These are phyloP conservation scores for Eucalyptus marginata DNA, from an alignment of 345 rosid genomes.

Conservation along the genomic window DNA sequence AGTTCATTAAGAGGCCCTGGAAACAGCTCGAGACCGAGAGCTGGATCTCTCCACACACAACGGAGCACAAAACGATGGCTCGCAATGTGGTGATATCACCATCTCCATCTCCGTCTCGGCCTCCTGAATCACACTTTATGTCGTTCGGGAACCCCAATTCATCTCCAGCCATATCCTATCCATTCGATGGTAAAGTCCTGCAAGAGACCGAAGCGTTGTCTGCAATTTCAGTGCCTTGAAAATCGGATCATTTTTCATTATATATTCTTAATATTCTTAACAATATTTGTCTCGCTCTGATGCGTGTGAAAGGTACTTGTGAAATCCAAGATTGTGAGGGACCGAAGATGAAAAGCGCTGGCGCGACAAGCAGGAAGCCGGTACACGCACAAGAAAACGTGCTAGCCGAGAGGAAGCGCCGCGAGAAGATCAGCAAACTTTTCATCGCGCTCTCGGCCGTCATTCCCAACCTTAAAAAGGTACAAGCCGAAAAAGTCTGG, in stretches of 20 bases:
- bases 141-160: slow-evolving; percentile 25
- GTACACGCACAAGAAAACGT: slow-evolving; percentile 59
- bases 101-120: slow-evolving; percentile 5
- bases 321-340: neutral
- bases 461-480: slow-evolving; percentile 77
- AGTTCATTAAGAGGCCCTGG: neutral
- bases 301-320: neutral
- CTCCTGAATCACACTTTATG: slow-evolving; percentile 16
- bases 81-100: rapidly evolving
- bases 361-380: slow-evolving; percentile 15
- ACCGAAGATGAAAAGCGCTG: neutral
- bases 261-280: neutral
- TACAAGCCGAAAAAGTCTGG: neutral
- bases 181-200: neutral
- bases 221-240: neutral
- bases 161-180: neutral
- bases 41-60: neutral
- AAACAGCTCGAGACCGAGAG: neutral
- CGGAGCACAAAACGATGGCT: neutral
- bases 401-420: slow-evolving; percentile 68
- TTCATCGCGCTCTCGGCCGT: slow-evolving; percentile 62
- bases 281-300: neutral
- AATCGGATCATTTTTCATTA: neutral
- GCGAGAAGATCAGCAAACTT: slow-evolving; percentile 57
- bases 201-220: neutral